phyloP scores from a whole-genome alignment of 164 flowering plant genomes.

The Nymphaea thermarum region DNA sequence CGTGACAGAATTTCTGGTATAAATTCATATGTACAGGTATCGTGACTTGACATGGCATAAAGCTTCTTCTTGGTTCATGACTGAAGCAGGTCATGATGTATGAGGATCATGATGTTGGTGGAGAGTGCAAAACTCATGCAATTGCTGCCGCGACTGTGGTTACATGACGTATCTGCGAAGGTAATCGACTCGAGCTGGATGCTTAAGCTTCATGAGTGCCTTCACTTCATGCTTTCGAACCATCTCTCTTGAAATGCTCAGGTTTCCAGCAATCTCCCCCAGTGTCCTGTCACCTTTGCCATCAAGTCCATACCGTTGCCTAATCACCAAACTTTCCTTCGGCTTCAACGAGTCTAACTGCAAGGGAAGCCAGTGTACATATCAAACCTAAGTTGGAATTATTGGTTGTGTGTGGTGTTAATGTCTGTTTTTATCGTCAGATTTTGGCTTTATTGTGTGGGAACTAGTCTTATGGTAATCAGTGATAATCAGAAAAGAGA shows the following conservation, averaged over 20 bases:
- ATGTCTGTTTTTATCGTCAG: too few species aligned
- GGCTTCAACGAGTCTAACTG: slow-evolving; percentile 97
- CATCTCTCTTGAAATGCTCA: slow-evolving; percentile 96
- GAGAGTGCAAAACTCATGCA: not conserved
- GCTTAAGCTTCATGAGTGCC: slow-evolving; percentile 97
- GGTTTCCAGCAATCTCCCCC: slow-evolving; percentile 91
- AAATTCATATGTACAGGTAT: not conserved
- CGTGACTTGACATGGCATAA: not conserved
- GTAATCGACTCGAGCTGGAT: slow-evolving; percentile 82
- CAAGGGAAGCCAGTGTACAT: not conserved
- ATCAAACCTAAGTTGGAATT: too few species aligned
- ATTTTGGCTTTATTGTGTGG: too few species aligned
- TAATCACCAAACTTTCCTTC: slow-evolving; percentile 92
- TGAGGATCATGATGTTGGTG: not conserved
- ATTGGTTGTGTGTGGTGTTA: too few species aligned
- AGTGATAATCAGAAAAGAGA: too few species aligned
- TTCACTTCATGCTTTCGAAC: slow-evolving; percentile 91
- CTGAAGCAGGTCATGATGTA: not conserved
- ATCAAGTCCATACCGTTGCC: slow-evolving; percentile 96
- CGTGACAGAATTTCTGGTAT: not conserved
- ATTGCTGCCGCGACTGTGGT: slow-evolving; percentile 4
- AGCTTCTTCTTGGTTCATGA: not conserved
- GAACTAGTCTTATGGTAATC: too few species aligned
- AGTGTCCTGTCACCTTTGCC: slow-evolving; percentile 86
- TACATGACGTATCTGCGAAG: slow-evolving; percentile 53